Evolutionary conservation across 306 rosid species (phyloP), one percentile per base, ranked within the genome.

Genomic region (Ormosia semicastrata): DNA sequence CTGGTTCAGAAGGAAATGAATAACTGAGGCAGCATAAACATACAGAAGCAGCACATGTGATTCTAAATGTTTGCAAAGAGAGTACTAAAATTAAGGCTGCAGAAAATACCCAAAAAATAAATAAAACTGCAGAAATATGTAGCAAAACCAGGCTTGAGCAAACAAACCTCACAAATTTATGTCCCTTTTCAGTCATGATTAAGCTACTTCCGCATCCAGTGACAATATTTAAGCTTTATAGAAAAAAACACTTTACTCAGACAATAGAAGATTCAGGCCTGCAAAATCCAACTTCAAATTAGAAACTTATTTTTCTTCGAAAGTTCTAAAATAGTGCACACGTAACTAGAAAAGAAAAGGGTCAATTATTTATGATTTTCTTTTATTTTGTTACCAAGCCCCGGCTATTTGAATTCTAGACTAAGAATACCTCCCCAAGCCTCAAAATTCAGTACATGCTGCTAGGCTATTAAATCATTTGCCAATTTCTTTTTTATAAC

Each of bases 121-220:
- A 40, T 39, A 62, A 8, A 40, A 14, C 41, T 33, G 13, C 41
- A 62, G 17, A 63, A 59, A 78, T 49, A 9, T 14, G 30, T 54
- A 68, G 44, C 57, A 53, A 83, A 2, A 58, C n/a, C 3, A 81
- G 56, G 76, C 29, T 17, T 78, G 47, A 66, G 71, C 53, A 13
- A 66, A 85, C 93, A 68, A 80, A 94, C 98, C 97, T 94, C 50
- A 88, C 89, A 91, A 83, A 86, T 73, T 77, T 88, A 17, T 49
- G 66, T 73, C 76, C 85, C 84, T 60, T 80, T 40, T 73, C 5
- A 43, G 74, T 60, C 97, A 94, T 91, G 76, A 30, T 79, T 30
- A 74, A 59, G 32, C 75, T 60, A 46, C 36, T 69, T 63, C 75
- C 4, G 9, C 68, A 49, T 39, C 53, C 65, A 64, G 67, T 29